Evolutionary conservation across 805 yeast genomes (phyloP), one percentile per base, ranked within the genome.

Genomic region (Candida orba): DNA sequence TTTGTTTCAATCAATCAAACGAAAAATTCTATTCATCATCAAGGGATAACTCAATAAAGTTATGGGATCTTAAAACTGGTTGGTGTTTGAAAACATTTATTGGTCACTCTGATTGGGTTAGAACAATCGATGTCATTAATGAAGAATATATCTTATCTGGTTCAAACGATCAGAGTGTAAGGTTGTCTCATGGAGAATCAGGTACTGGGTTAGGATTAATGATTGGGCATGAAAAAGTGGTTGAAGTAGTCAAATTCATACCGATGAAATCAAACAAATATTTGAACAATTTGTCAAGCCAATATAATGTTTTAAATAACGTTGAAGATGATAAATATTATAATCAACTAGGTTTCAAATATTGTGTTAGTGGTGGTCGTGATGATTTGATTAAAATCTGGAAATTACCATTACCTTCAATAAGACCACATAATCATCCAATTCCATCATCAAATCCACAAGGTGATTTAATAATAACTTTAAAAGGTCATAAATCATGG

Each of bases 91-190:
- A 73, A 47, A 76, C 85, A 1, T 76, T 88, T 44, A 70, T 75
- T 14, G 91, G 90, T 1, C 97, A 90, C 62, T 74, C 85, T 9
- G 96, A 88, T 51, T 90, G 97, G 97, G 88, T 88, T 4, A 68
- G 95, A 45, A 68, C 76, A 10, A 50, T 88, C 3, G 87, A 80
- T 48, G 57, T 69, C 2, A 60, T 66, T 4, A 65, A 65, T 36
- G 82, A 81, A 3, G 81, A 78, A 37, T 84, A 73, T 49, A 46
- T 86, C 4, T 47, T 87, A 18, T 79, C 90, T 1, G 84, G 89
- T 32, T 84, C 95, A 4, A 83, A 82, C 53, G 96, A 88, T 60
- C 86, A 82, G 45, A 75, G 84, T 38, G 73, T 80, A 2, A 65
- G 95, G 53, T 62, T 88, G 23, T 74, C 88, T 0, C 85, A 81